Evolutionary conservation across 78 protist species (phyloP).

Genomic region (Emiliania huxleyi): DNA sequence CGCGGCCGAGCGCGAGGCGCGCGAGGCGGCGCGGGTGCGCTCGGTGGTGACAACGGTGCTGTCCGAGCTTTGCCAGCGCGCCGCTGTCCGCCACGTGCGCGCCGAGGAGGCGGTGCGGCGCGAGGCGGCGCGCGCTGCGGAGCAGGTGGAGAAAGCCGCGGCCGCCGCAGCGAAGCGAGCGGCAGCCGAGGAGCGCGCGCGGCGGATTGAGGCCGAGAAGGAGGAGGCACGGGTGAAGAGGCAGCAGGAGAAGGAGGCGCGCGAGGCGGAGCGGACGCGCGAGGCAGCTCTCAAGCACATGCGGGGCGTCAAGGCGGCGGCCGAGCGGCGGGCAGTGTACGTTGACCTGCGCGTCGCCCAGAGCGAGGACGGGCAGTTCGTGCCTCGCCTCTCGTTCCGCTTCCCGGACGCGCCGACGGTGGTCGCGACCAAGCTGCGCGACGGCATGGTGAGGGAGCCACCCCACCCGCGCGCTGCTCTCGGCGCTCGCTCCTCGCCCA

Average conservation of each 20-base stretch:
- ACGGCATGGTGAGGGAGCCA: too few relatives aligned
- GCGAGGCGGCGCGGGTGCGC: background rate
- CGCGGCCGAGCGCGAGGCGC: background rate
- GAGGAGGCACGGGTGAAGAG: background rate
- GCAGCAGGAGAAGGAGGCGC: background rate
- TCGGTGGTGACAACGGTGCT: background rate
- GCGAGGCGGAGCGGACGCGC: background rate
- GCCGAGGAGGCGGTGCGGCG: background rate
- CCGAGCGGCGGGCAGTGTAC: background rate
- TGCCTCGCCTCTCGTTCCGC: too few relatives aligned
- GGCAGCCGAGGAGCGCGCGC: background rate
- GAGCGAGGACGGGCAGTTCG: too few relatives aligned
- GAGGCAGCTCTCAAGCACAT: background rate
- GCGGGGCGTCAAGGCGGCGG: background rate
- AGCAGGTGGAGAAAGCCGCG: background rate
- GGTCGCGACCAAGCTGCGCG: background rate
- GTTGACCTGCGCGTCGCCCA: background rate
- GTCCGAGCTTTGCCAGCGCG: background rate
- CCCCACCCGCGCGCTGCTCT: too few relatives aligned
- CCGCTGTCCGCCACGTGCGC: background rate
- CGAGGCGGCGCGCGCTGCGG: background rate
- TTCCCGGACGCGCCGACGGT: background rate
- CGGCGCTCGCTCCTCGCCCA: too few relatives aligned
- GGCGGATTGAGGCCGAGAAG: background rate
- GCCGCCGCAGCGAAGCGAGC: background rate